Evolutionary conservation across 495 filamentous ascomycete species (phyloP).

Genomic region (Acidiella bohemica): DNA sequence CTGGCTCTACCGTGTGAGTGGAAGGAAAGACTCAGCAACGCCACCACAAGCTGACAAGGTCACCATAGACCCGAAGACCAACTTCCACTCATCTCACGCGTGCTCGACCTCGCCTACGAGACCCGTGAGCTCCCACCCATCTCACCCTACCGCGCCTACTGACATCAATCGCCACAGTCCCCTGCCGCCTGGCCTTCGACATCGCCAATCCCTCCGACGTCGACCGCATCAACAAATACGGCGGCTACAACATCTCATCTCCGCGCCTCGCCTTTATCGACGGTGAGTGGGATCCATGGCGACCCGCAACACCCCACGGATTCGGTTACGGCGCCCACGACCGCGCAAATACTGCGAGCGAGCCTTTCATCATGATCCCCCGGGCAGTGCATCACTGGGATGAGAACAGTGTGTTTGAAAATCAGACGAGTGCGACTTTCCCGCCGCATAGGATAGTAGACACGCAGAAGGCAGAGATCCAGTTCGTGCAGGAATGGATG

Average conservation of each 20-base stretch:
- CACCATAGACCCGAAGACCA: constrained; percentile 38
- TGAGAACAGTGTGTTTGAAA: constrained; percentile 52
- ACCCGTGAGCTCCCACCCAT: constrained; percentile 46
- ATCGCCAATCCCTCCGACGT: constrained; percentile 43
- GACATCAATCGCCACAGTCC: constrained; percentile 36
- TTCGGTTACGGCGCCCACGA: constrained; percentile 32
- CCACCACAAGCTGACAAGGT: too few relatives aligned
- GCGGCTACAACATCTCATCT: constrained; percentile 54
- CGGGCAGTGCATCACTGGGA: constrained; percentile 59
- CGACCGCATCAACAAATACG: constrained; percentile 50
- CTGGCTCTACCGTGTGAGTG: too few relatives aligned
- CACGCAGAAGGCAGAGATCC: constrained; percentile 40
- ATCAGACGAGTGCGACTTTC: constrained; percentile 39
- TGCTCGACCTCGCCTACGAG: constrained; percentile 42
- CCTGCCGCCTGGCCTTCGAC: constrained; percentile 50
- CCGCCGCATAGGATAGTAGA: constrained; percentile 42
- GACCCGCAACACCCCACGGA: constrained; percentile 48
- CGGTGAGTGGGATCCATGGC: constrained; percentile 59
- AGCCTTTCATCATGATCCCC: constrained; percentile 52
- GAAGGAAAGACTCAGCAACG: too few relatives aligned
- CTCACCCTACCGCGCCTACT: constrained; percentile 46
- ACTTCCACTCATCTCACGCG: constrained; percentile 51
- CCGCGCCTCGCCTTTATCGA: constrained; percentile 37
- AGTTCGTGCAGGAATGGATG: constrained; percentile 55
- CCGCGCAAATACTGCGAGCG: constrained; percentile 38